Conservation (phyloP, 2,329 filamentous ascomycete species). For the Amauroascus niger region DNA sequence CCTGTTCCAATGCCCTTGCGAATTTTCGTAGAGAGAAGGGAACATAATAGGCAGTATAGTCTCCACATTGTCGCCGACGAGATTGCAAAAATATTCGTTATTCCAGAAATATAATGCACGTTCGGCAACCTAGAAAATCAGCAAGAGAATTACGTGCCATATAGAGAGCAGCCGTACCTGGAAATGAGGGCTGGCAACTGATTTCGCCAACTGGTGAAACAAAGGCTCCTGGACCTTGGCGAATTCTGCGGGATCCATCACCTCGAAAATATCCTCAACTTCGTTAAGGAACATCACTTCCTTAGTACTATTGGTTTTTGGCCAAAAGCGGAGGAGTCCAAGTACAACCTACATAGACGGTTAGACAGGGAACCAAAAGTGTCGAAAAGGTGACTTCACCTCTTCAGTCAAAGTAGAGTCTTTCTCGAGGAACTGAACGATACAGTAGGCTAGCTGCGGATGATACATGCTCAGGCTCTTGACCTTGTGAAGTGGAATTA, state of each 20-base stretch:
- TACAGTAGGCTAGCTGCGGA: slow-evolving; percentile 94
- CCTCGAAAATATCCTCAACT: slow-evolving; percentile 98
- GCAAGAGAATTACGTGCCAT: slow-evolving; percentile 2
- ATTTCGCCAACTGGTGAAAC: slow-evolving; percentile 95
- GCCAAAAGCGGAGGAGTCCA: slow-evolving; percentile 91
- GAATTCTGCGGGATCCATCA: slow-evolving; percentile 98
- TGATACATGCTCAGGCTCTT: slow-evolving; percentile 99
- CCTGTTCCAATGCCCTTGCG: slow-evolving; percentile 98
- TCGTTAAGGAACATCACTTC: slow-evolving; percentile 99
- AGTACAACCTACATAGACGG: slow-evolving; percentile 63
- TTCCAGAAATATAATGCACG: slow-evolving; percentile 99
- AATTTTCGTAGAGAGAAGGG: slow-evolving; percentile 94
- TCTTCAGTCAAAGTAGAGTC: slow-evolving; percentile 95
- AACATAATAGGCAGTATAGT: slow-evolving; percentile 99
- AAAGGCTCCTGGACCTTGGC: slow-evolving; percentile 96
- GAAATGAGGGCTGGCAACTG: slow-evolving; percentile 95
- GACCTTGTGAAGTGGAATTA: slow-evolving; percentile 92
- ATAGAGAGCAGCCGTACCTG: slow-evolving; percentile 46
- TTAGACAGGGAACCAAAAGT: background rate
- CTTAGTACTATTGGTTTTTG: slow-evolving; percentile 98
- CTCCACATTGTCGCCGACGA: slow-evolving; percentile 97
- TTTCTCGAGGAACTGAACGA: slow-evolving; percentile 97
- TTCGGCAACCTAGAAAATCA: slow-evolving; percentile 62
- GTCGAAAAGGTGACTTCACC: slow-evolving; percentile 42
- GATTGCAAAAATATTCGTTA: slow-evolving; percentile 99